Conservation (phyloP, 345 rosid genomes). For the Hevea brasiliensis region DNA sequence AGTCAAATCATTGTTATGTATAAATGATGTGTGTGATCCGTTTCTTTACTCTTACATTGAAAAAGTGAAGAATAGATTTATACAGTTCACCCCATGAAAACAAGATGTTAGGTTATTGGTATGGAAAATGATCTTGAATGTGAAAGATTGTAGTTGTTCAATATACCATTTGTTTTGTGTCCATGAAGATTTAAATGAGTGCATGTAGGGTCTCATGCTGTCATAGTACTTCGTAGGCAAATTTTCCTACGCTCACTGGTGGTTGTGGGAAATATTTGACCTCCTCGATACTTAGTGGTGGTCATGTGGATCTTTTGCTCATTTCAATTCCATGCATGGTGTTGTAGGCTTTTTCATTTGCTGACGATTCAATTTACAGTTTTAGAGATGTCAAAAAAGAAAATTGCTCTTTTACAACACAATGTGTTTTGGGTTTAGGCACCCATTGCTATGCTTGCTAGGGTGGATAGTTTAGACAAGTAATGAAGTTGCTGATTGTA, state of each 20-base stretch:
- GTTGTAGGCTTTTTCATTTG: too few species aligned
- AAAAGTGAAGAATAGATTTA: slow-evolving; percentile 10
- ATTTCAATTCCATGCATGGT: too few species aligned
- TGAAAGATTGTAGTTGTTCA: not conserved
- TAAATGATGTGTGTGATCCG: not conserved
- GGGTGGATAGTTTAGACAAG: too few species aligned
- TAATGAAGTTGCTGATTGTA: too few species aligned
- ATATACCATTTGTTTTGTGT: not conserved
- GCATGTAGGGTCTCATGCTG: not conserved
- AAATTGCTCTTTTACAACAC: too few species aligned
- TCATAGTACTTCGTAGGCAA: not conserved
- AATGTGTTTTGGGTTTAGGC: too few species aligned
- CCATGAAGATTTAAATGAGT: slow-evolving; percentile 1
- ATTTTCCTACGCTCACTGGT: not conserved
- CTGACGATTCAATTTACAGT: too few species aligned
- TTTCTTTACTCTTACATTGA: not conserved
- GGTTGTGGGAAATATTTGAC: not conserved
- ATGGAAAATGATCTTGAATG: slow-evolving; percentile 1
- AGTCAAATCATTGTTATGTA: slow-evolving; percentile 2
- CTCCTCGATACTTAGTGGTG: too few species aligned
- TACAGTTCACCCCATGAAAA: not conserved
- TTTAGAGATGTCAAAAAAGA: too few species aligned
- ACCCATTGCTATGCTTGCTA: too few species aligned
- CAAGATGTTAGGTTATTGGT: slow-evolving; percentile 8
- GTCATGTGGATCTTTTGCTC: too few species aligned